Base-by-base conservation (phyloP, 139 green algal genomes). In the Chlorella sp. region DNA sequence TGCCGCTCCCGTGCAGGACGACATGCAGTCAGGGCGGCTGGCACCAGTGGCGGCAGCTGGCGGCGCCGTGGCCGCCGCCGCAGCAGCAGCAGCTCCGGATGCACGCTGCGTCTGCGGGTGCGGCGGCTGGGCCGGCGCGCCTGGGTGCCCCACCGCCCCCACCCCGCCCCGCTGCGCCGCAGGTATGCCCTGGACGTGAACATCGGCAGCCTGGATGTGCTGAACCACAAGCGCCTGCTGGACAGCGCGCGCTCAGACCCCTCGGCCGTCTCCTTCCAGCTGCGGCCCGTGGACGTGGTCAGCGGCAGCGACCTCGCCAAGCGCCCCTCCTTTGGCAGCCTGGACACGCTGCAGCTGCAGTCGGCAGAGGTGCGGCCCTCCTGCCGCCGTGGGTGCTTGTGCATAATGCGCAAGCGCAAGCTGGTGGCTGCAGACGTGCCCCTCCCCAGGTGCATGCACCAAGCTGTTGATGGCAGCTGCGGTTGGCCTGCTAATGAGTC, bases 181-280 rank as follows among this genome's bases (percentile, higher is more conserved):
- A 90, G 87, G 51, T 98, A 98, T 82, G 93, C 93, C 7, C 84
- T 97, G n/a, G 95, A 98, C 74, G 94, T 98, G 8, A 97, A 98
- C 87, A 94, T 95, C 34, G 90, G 93, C 56, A 93, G 91, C n/a
- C 65, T 97, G 22, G 97, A 98, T 73, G 94, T 99, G 54, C 80
- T 99, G 0, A 96, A 93, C 51, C 97, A 99, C 87, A 97, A 98
- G 87, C 87, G 93, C 34, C 92, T 99, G 85, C 89, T 99, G 38
- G 92, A 98, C 73, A 93, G 94, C 68, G 97, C 96, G 22, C 85
- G 93, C 24, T 73, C 87, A 26, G 94, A 97, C 88, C 94, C 93
- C 4, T 91, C 87, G 41, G 93, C 92, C 8, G 94, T 98, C 14
- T 95, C 90, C 0, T 98, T 98, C 76, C 94, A 96, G 56, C 93